Conservation (phyloP, 2,329 filamentous ascomycete genomes). For the Blumeria hordei region DNA sequence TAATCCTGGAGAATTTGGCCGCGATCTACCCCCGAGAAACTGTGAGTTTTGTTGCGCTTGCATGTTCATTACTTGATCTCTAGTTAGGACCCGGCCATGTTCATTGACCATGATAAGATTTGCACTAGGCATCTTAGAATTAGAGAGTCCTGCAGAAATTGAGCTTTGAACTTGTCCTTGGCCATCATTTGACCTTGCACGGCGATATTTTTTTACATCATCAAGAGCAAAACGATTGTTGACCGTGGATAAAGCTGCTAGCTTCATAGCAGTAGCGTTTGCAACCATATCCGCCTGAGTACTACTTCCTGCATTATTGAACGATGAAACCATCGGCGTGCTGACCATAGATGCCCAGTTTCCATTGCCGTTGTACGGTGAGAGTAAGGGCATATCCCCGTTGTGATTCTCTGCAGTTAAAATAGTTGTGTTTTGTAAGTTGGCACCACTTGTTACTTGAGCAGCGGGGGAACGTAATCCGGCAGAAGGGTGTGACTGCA, state of each 20-base stretch:
- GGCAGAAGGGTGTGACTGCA: slow-evolving; percentile 53
- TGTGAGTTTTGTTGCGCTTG: slow-evolving; percentile 36
- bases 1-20: slow-evolving; percentile 72
- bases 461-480: slow-evolving; percentile 60
- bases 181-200: slow-evolving; percentile 70
- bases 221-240: slow-evolving; percentile 96
- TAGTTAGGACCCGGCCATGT: slow-evolving; percentile 63
- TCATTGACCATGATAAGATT: slow-evolving; percentile 91
- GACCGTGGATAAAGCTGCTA: slow-evolving; percentile 86
- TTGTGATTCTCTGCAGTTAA: slow-evolving; percentile 43
- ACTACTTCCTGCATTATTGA: slow-evolving; percentile 31
- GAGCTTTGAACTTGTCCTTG: slow-evolving; percentile 32
- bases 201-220: slow-evolving; percentile 88
- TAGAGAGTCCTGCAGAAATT: slow-evolving; percentile 40
- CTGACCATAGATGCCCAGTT: slow-evolving; percentile 99
- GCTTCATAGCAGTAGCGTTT: slow-evolving; percentile 96
- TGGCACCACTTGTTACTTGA: slow-evolving; percentile 36
- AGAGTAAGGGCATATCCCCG: slow-evolving; percentile 60
- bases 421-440: slow-evolving; percentile 66
- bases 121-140: slow-evolving; percentile 34
- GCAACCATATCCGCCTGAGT: slow-evolving; percentile 89
- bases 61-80: slow-evolving; percentile 63
- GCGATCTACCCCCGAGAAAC: slow-evolving; percentile 50
- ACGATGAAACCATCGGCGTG: slow-evolving; percentile 82
- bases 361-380: slow-evolving; percentile 60